Evolutionary conservation across 495 filamentous ascomycete genomes (phyloP).

Genomic region (Penicillium tannophilum): DNA sequence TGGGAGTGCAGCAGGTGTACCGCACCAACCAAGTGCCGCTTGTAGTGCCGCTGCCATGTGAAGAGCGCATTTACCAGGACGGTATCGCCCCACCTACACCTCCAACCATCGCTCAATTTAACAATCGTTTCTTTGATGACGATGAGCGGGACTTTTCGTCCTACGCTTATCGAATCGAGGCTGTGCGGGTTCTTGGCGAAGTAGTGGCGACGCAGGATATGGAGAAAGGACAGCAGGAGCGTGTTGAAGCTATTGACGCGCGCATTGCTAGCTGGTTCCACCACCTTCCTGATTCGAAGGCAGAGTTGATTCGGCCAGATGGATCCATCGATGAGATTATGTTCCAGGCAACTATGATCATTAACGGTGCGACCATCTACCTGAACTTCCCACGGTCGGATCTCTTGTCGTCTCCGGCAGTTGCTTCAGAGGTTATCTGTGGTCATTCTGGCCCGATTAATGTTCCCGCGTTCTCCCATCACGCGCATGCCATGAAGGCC

Average conservation of each 20-base stretch:
- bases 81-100: slow-evolving; percentile 39
- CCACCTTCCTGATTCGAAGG: slow-evolving; percentile 76
- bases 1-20: slow-evolving; percentile 39
- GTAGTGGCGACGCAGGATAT: slow-evolving; percentile 58
- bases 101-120: slow-evolving; percentile 46
- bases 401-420: slow-evolving; percentile 48
- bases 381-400: slow-evolving; percentile 54
- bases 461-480: slow-evolving; percentile 55
- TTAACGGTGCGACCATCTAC: slow-evolving; percentile 57
- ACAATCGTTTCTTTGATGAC: slow-evolving; percentile 47
- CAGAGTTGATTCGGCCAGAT: slow-evolving; percentile 66
- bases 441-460: slow-evolving; percentile 48
- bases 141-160: slow-evolving; percentile 52
- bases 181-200: slow-evolving; percentile 71
- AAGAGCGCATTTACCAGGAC: slow-evolving; percentile 51
- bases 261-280: slow-evolving; percentile 81
- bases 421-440: slow-evolving; percentile 52
- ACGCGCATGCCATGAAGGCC: slow-evolving; percentile 76
- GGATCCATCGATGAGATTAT: slow-evolving; percentile 81
- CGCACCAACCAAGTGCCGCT: slow-evolving; percentile 39
- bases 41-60: slow-evolving; percentile 47
- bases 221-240: slow-evolving; percentile 44
- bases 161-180: slow-evolving; percentile 56
- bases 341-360: slow-evolving; percentile 88
- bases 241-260: slow-evolving; percentile 64